Conservation (phyloP, 495 filamentous ascomycete genomes). For the Aspergillus conjunctus region DNA sequence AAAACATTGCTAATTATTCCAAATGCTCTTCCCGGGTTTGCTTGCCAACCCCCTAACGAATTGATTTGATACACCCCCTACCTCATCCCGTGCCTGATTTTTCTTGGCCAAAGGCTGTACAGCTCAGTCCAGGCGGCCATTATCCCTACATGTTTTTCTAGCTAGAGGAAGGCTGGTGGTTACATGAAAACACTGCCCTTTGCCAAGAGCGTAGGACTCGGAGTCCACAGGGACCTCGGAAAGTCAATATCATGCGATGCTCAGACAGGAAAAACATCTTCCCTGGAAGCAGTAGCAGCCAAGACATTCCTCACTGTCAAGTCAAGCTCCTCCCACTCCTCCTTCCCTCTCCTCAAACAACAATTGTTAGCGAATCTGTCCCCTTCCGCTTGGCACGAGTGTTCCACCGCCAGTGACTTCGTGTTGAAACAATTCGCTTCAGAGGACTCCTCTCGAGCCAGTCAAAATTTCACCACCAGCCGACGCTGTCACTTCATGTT, state of each 20-base stretch:
- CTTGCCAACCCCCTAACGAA: too few species aligned
- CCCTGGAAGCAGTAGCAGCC: too few species aligned
- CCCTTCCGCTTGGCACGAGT: background rate
- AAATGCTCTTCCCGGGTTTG: too few species aligned
- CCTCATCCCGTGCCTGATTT: too few species aligned
- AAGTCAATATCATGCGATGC: background rate
- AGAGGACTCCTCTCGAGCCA: background rate
- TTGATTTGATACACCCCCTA: too few species aligned
- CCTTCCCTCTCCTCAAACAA: background rate
- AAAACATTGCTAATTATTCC: too few species aligned
- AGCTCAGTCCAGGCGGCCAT: too few species aligned
- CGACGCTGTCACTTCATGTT: background rate
- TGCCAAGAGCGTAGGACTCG: background rate
- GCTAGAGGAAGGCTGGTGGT: background rate
- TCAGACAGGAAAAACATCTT: background rate
- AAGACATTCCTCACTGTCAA: background rate
- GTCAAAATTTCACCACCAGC: background rate
- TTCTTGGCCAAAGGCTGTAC: too few species aligned
- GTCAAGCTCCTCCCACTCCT: background rate
- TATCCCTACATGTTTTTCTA: too few species aligned
- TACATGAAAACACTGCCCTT: background rate
- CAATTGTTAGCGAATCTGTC: background rate
- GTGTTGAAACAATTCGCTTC: background rate
- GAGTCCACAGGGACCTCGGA: background rate
- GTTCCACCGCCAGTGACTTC: background rate